Percentiles rank a stretch among this genome's conserved stretches.
Conservation (phyloP, 441 rosid genomes). For the Adansonia gregorii region DNA sequence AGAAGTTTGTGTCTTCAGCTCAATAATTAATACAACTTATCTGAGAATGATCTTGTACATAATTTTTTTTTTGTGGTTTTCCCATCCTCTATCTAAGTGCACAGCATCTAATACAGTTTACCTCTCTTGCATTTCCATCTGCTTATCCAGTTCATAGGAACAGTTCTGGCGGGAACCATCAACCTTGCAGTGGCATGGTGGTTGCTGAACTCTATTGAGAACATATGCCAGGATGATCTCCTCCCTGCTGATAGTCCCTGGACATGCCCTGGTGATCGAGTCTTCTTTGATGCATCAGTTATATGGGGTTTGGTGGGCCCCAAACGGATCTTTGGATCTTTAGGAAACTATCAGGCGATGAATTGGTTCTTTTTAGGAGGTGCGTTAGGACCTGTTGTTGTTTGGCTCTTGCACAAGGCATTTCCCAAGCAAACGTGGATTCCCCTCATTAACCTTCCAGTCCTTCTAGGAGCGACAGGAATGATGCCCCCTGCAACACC, state of each 20-base stretch:
- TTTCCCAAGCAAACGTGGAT: slow-evolving; percentile 81
- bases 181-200: slow-evolving; percentile 84
- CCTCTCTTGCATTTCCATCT: slow-evolving; percentile 23
- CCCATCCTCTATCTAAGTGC: background rate
- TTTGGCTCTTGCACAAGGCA: slow-evolving; percentile 69
- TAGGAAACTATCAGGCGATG: slow-evolving; percentile 67
- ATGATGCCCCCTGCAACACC: slow-evolving; percentile 86
- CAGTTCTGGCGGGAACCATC: slow-evolving; percentile 79
- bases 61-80: background rate
- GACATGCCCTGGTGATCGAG: slow-evolving; percentile 82
- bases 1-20: background rate
- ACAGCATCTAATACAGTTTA: slow-evolving; percentile 16
- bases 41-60: background rate
- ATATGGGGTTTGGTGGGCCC: slow-evolving; percentile 94
- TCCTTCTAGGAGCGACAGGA: slow-evolving; percentile 76
- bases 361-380: slow-evolving; percentile 90
- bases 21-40: background rate
- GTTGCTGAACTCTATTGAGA: slow-evolving; percentile 62
- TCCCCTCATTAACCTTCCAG: slow-evolving; percentile 78
- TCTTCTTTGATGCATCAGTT: slow-evolving; percentile 85
- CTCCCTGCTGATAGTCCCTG: slow-evolving; percentile 78
- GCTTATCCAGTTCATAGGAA: slow-evolving; percentile 64
- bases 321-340: slow-evolving; percentile 66
- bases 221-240: slow-evolving; percentile 76
- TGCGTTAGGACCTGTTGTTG: slow-evolving; percentile 68